Conservation (phyloP, 768 basidiomycete species). For the Leucocoprinus leucothites region DNA sequence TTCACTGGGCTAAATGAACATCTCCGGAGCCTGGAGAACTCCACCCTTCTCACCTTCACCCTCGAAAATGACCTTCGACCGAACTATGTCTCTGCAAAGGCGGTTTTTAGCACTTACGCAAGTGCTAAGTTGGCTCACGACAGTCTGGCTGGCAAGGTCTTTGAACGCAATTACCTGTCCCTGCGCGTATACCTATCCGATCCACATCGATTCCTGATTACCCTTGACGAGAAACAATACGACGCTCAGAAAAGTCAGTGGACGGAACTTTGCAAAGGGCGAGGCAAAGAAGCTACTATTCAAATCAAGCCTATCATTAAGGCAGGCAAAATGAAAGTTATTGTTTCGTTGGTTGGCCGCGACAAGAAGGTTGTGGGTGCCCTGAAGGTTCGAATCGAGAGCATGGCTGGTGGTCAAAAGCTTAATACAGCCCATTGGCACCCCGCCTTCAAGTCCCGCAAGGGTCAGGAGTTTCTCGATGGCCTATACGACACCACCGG, state of each 20-base stretch:
- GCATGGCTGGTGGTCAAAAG: slow-evolving; percentile 46
- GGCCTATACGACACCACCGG: slow-evolving; percentile 31
- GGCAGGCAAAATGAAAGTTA: slow-evolving; percentile 22
- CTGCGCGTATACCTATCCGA: slow-evolving; percentile 43
- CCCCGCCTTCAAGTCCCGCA: slow-evolving; percentile 29
- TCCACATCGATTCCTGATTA: slow-evolving; percentile 49
- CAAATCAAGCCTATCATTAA: slow-evolving; percentile 24
- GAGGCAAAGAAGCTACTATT: slow-evolving; percentile 21
- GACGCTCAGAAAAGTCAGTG: slow-evolving; percentile 47
- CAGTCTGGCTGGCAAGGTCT: slow-evolving; percentile 28
- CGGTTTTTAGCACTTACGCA: slow-evolving; percentile 48
- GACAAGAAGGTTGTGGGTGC: slow-evolving; percentile 52
- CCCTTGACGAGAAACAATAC: slow-evolving; percentile 46
- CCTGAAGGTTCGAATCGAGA: slow-evolving; percentile 60
- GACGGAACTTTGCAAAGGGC: slow-evolving; percentile 41
- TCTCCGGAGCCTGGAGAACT: background rate
- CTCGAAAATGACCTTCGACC: slow-evolving; percentile 3
- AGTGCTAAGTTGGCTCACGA: slow-evolving; percentile 38
- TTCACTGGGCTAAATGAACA: slow-evolving; percentile 7
- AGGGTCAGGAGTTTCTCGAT: slow-evolving; percentile 32
- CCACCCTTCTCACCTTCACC: slow-evolving; percentile 4
- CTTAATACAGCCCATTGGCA: slow-evolving; percentile 49
- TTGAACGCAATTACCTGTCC: slow-evolving; percentile 23
- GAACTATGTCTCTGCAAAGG: slow-evolving; percentile 27
- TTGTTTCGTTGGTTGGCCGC: slow-evolving; percentile 46